These are phyloP conservation scores for Dalechampia spathulata DNA, from an alignment of 441 rosid species.

Conservation along the genomic window DNA sequence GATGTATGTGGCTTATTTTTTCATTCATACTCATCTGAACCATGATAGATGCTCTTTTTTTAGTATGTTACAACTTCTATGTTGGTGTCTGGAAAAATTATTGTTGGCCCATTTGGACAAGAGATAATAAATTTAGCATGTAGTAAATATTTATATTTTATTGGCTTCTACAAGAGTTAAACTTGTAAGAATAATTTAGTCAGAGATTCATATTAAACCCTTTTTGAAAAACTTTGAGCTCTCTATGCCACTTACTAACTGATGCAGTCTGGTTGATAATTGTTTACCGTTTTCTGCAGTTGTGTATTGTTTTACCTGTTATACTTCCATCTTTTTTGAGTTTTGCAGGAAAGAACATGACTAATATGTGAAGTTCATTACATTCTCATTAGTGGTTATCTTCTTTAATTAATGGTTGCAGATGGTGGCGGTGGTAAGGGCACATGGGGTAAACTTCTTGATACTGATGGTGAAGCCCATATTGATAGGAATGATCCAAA, in stretches of 20 bases:
- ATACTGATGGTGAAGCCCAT: constrained; percentile 56
- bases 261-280: neutral
- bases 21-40: too few relatives aligned
- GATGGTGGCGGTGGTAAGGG: constrained; percentile 98
- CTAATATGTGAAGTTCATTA: neutral
- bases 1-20: too few relatives aligned
- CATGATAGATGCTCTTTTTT: too few relatives aligned
- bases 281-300: neutral
- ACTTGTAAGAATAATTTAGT: too few relatives aligned
- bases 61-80: too few relatives aligned
- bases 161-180: too few relatives aligned
- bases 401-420: constrained; percentile 20
- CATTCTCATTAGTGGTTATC: constrained; percentile 8
- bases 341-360: neutral
- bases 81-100: too few relatives aligned
- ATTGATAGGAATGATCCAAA: constrained; percentile 89
- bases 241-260: neutral
- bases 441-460: constrained; percentile 92
- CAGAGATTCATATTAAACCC: too few relatives aligned
- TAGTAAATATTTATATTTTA: too few relatives aligned
- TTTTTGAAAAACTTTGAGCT: too few relatives aligned
- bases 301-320: neutral
- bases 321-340: neutral
- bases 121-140: too few relatives aligned
- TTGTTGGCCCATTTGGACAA: too few relatives aligned